Evolutionary conservation across 2,329 filamentous ascomycete genomes (phyloP).

Genomic region (Ceratocystis lukuohia): DNA sequence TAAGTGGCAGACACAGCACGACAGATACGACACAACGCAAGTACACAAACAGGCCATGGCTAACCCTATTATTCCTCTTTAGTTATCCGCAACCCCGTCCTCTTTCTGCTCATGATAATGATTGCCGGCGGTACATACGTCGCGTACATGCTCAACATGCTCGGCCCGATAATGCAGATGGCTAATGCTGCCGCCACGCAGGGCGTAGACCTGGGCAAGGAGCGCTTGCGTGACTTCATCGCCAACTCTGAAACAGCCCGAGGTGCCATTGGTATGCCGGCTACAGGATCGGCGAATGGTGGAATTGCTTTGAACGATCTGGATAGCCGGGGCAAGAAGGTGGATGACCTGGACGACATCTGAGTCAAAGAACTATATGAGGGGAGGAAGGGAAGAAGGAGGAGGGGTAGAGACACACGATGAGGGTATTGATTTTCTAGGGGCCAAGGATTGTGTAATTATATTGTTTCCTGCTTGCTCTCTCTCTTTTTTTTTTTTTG

Average conservation of each 20-base stretch:
- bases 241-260: constrained; percentile 75
- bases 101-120: constrained; percentile 79
- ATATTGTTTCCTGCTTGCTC: constrained; percentile 14
- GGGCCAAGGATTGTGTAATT: constrained; percentile 11
- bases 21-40: background rate
- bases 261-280: constrained; percentile 66
- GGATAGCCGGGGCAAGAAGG: constrained; percentile 46
- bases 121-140: constrained; percentile 66
- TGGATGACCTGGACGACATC: constrained; percentile 43
- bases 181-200: constrained; percentile 75
- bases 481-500: constrained; percentile 10
- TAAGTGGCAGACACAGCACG: constrained; percentile 37
- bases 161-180: constrained; percentile 94
- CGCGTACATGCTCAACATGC: constrained; percentile 85
- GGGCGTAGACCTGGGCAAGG: constrained; percentile 81
- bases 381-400: constrained; percentile 20
- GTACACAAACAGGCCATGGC: background rate
- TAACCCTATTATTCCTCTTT: constrained; percentile 10
- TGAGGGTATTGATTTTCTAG: background rate
- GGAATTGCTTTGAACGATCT: constrained; percentile 46
- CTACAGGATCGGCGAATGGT: constrained; percentile 20
- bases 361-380: constrained; percentile 23
- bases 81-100: constrained; percentile 88
- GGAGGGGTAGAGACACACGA: background rate
- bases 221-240: constrained; percentile 78